Conservation (phyloP, 192 early-diverging fungal species). For the Coemansia erecta region DNA sequence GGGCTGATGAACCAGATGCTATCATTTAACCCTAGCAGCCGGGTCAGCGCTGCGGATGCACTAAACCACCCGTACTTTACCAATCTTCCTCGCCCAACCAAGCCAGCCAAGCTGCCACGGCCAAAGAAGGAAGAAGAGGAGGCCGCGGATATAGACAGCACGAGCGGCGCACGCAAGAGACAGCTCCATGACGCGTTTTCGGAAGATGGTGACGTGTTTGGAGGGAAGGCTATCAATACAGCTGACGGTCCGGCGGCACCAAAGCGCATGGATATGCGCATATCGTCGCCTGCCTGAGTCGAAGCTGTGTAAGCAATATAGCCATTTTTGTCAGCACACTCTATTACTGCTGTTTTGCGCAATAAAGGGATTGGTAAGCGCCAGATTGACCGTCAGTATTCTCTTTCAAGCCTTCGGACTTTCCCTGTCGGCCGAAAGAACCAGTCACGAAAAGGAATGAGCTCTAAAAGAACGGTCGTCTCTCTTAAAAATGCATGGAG, state of each 20-base stretch:
- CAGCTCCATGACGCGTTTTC: conserved; percentile 24
- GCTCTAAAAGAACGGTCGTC: too few relatives aligned
- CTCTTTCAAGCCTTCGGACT: conserved; percentile 5
- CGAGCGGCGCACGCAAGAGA: conserved; percentile 16
- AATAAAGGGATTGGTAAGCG: neutral
- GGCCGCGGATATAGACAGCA: neutral
- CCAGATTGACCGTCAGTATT: neutral
- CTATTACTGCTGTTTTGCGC: neutral
- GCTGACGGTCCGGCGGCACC: conserved; percentile 8
- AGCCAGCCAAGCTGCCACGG: conserved; percentile 39
- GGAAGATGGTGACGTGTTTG: conserved; percentile 13
- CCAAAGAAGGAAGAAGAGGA: conserved; percentile 13
- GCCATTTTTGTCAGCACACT: too few relatives aligned
- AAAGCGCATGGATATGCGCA: conserved; percentile 38
- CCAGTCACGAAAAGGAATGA: too few relatives aligned
- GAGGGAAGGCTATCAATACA: conserved; percentile 8
- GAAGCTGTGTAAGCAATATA: too few relatives aligned
- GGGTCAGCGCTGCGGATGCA: conserved; percentile 79
- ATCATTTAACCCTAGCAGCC: conserved; percentile 76
- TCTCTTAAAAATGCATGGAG: too few relatives aligned
- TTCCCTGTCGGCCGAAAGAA: neutral
- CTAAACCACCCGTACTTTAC: conserved; percentile 40
- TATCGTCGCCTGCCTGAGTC: conserved; percentile 43
- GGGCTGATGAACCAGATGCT: conserved; percentile 86
- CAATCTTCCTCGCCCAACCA: conserved; percentile 37